Conservation (phyloP, 345 rosid genomes). For the Sonneratia caseolaris region DNA sequence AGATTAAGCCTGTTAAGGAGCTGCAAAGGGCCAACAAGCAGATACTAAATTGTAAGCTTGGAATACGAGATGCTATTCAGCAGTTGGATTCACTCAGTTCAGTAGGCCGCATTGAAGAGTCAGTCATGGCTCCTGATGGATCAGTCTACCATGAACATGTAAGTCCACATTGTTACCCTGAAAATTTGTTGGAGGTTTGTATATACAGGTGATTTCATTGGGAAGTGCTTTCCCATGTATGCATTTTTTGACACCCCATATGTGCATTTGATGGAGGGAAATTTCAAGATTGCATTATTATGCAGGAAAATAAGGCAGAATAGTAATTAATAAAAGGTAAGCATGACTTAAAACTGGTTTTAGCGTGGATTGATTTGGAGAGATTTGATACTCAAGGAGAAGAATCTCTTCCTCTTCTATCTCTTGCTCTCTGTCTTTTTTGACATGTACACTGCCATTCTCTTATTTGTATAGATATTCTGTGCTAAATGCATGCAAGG, state of each 20-base stretch:
- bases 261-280: not conserved
- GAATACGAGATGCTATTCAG: constrained; percentile 71
- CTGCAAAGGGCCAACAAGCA: constrained; percentile 70
- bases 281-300: not conserved
- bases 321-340: too few species aligned
- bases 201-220: constrained; percentile 4
- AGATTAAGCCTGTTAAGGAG: constrained; percentile 90
- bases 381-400: not conserved
- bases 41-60: constrained; percentile 87
- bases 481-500: constrained; percentile 83
- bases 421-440: not conserved
- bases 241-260: not conserved
- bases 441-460: not conserved
- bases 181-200: not conserved
- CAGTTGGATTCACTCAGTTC: constrained; percentile 77
- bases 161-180: constrained; percentile 11
- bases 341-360: not conserved
- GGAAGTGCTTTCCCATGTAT: not conserved
- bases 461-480: constrained; percentile 47
- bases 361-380: not conserved
- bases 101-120: constrained; percentile 71
- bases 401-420: not conserved
- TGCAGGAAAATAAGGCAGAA: too few species aligned
- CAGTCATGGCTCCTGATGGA: constrained; percentile 89
- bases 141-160: constrained; percentile 94